Conservation (phyloP, 2,329 filamentous ascomycete species). For the Phaeosphaeriaceae sp. region DNA sequence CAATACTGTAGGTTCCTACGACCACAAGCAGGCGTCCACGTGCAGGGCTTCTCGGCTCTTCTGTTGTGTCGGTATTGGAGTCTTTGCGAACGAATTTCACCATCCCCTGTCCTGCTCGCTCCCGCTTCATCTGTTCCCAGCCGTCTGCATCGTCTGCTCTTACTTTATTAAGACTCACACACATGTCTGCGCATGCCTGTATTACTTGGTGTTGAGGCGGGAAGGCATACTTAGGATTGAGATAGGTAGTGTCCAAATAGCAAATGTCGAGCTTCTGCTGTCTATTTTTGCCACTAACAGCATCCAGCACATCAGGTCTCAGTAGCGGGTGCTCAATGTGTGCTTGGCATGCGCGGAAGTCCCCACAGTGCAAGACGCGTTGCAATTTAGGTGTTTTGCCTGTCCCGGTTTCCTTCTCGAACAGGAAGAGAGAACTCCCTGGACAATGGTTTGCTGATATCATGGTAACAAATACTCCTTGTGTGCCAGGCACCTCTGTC, state of each 20-base stretch:
- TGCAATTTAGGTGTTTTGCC: slow-evolving; percentile 69
- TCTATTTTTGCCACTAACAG: slow-evolving; percentile 71
- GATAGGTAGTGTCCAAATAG: slow-evolving; percentile 96
- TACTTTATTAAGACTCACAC: slow-evolving; percentile 75
- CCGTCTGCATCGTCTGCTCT: slow-evolving; percentile 63
- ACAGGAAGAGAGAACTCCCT: slow-evolving; percentile 90
- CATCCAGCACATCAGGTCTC: slow-evolving; percentile 75
- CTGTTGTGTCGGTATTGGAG: slow-evolving; percentile 35
- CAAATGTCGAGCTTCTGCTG: slow-evolving; percentile 94
- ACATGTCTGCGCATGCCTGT: slow-evolving; percentile 84
- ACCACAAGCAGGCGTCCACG: slow-evolving; percentile 82
- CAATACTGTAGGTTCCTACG: slow-evolving; percentile 96
- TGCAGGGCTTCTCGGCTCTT: slow-evolving; percentile 39
- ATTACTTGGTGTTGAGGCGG: slow-evolving; percentile 89
- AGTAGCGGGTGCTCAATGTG: slow-evolving; percentile 85
- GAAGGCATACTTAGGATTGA: slow-evolving; percentile 95
- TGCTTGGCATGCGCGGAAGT: slow-evolving; percentile 88
- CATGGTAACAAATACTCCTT: slow-evolving; percentile 89
- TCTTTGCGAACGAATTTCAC: slow-evolving; percentile 65
- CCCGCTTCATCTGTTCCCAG: slow-evolving; percentile 64
- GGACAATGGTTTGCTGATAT: slow-evolving; percentile 97
- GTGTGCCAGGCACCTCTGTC: slow-evolving; percentile 79
- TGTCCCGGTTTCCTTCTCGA: slow-evolving; percentile 76
- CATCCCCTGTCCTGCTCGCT: slow-evolving; percentile 65
- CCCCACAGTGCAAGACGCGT: slow-evolving; percentile 90